Evolutionary conservation across 345 rosid species (phyloP), one percentile per base, ranked within the genome.

Genomic region (Brassica juncea): DNA sequence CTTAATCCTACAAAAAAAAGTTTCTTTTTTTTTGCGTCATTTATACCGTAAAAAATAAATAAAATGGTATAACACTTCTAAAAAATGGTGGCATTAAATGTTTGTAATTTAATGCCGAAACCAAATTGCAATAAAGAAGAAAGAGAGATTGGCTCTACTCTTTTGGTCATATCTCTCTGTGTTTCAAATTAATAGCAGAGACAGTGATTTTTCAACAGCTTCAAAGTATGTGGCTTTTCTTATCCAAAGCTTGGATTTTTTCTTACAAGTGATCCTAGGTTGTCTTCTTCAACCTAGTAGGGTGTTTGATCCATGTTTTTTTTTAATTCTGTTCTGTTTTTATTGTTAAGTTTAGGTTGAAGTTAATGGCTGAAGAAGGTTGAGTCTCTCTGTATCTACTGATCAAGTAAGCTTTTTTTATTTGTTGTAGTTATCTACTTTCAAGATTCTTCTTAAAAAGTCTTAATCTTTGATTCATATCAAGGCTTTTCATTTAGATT

Each of bases 61-160:
- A 23, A 9, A 8, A 8, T 23, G 5, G 28, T 8, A 23, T 59
- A 25, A 14, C 7, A 59, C 28, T 59, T 47, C 8, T 34, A 70
- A 49, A 32, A 11, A 71, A 71, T 42, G 68, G 23, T 16, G 1
- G 72, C 75, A 81, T 21, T 66, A 44, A 65, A 73, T 78, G 72
- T 73, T 83, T 8, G 67, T 76, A 84, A 75, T 86, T 78, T 11
- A 86, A 85, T 86, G 86, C 81, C 82, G 32, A 39, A 84, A 84
- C 81, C 84, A 58, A 72, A 81, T 81, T 75, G 82, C 78, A 79
- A 77, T 87, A 68, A 82, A 84, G 70, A 72, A 74, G 73, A 76
- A 76, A 81, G 83, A 81, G 83, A 75, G 80, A 71, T 75, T 74
- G 71, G 69, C 61, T 73, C 35, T 69, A 62, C 52, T 73, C 72